phyloP scores from a whole-genome alignment of 208 protist species.

The Acanthamoeba triangularis region DNA sequence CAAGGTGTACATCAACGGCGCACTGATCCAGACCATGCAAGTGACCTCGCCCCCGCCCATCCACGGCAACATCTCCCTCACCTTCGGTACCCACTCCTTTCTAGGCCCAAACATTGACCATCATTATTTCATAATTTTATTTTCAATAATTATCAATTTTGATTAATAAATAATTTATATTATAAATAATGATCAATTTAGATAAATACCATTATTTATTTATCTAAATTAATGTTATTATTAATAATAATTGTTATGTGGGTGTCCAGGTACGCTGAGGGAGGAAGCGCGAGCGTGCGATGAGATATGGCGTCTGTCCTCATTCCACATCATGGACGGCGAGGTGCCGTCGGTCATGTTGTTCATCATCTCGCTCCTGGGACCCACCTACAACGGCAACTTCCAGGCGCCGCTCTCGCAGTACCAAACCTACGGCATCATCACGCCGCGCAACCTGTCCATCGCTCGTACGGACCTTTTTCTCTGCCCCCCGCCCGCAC shows the following conservation, averaged over 20 bases:
- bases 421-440: constrained; percentile 65
- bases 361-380: constrained; percentile 65
- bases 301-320: constrained; percentile 61
- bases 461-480: not conserved
- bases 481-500: not conserved
- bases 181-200: too few species aligned
- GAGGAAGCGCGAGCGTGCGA: constrained; percentile 45
- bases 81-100: constrained; percentile 46
- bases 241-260: too few species aligned
- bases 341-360: constrained; percentile 62
- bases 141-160: too few species aligned
- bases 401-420: constrained; percentile 66
- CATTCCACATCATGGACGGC: constrained; percentile 66
- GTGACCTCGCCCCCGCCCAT: constrained; percentile 9
- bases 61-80: constrained; percentile 70
- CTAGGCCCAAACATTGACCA: not conserved
- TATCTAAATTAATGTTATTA: not conserved
- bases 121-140: too few species aligned
- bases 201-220: too few species aligned
- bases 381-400: constrained; percentile 58
- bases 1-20: constrained; percentile 67
- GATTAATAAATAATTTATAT: too few species aligned
- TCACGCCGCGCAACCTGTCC: constrained; percentile 53
- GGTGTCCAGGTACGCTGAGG: not conserved
- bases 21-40: constrained; percentile 33